Evolutionary conservation across 2,329 filamentous ascomycete genomes (phyloP).

Genomic region (Microsporum ferrugineum): DNA sequence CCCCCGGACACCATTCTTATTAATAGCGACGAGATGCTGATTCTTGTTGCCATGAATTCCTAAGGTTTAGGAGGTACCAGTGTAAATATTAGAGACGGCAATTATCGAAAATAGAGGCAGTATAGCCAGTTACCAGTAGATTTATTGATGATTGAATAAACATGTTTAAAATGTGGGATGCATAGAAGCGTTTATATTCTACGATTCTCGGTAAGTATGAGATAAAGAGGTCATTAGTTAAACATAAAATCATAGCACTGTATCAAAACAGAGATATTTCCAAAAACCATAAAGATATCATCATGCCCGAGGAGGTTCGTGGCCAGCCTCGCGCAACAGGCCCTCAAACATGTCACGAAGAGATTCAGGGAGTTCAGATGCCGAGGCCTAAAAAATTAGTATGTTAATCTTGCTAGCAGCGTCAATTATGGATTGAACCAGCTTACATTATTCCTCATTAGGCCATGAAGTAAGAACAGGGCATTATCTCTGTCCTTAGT

Average conservation of each 20-base stretch:
- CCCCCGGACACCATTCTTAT: no score
- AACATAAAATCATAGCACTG: not conserved
- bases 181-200: not conserved
- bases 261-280: not conserved
- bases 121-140: no score
- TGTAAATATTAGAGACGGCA: not conserved
- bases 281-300: not conserved
- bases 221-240: not conserved
- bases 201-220: not conserved
- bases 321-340: not conserved
- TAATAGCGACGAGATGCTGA: no score
- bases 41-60: no score
- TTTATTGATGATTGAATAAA: no score
- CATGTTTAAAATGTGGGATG: no score
- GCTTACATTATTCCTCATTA: slow-evolving; percentile 31
- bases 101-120: no score
- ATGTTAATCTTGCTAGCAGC: not conserved
- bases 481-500: slow-evolving; percentile 33
- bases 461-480: slow-evolving; percentile 29
- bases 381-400: not conserved
- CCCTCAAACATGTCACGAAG: not conserved
- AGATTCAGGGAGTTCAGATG: not conserved
- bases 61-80: not conserved
- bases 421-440: not conserved
- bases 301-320: not conserved